Evolutionary conservation across 768 basidiomycete species (phyloP), one percentile per base, ranked within the genome.

Genomic region (Tricholoma terreum): DNA sequence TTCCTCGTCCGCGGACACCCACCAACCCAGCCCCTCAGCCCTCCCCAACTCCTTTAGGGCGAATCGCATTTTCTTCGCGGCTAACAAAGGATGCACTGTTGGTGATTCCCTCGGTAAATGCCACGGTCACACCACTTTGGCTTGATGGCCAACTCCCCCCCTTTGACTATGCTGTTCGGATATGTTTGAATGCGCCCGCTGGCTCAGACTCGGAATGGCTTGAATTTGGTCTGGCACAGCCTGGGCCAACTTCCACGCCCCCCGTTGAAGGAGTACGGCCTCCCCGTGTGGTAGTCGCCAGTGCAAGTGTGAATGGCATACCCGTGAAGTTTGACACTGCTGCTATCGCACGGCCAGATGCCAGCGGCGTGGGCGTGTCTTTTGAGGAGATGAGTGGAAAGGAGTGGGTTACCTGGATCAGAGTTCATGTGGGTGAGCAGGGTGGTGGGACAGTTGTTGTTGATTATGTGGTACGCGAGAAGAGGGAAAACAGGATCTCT

Each of bases 201-300:
- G 78, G 84, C 33, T 65, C 75, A n/a, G 82, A 82, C 55, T 80
- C 82, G n/a, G 87, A 86, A 51, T 88, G 83, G 84, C 73, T 92
- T 17, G 89, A 90, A 67, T 90, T 92, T 63, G 89, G 88, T 24
- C 73, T 92, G 50, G 84, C 84, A 1, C 74, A 80, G 53, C 70
- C 70, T n/a, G 60, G 60, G 40, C 54, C 61, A 27, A 63, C 65
- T 22, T 58, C 69, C 22, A 53, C 59, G 11, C 53, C 51, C 49
- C 43, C 22, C 1, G 12, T 17, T 19, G 58, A 63, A 34, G 62
- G 65, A 46, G 56, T 38, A 34, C 61, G 61, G 31, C 71, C 74
- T 40, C 80, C 82, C 43, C 76, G 71, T 54, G 76, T 86, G 49
- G 77, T 84, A 14, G 76, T 89, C 50, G 74, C 83, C 49, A 80